Evolutionary conservation across 768 basidiomycete species (phyloP), one percentile per base, ranked within the genome.

Genomic region (Xanthoconium stramineum): DNA sequence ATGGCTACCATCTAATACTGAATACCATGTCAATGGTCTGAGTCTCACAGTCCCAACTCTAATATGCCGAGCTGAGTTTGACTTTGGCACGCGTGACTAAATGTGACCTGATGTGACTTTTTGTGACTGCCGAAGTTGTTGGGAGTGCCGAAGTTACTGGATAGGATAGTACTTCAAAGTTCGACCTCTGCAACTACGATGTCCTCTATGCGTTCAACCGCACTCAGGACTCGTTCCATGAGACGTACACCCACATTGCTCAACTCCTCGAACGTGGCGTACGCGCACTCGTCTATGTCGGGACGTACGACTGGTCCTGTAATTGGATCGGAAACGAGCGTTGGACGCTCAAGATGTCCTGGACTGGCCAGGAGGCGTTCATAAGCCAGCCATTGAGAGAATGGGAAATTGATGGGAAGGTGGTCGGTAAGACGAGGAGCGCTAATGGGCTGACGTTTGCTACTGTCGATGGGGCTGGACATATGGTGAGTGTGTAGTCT

Each of bases 231-330:
- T 49, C 79, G 24, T 55, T 68, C 44, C 71, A 66, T 48, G 47
- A 55, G 43, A 71, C 69, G 0, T 65, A 66, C 53, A 61, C 61
- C 29, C 77, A 81, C 53, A 64, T 80, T 58, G 67, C 76, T 19
- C 69, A 55, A 12, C 80, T 93, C 38, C 80, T 93, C 10, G 89
- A 93, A 56, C 37, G 37, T 38, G 37, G 37, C 14, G 14, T 38
- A 36, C 80, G 83, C 14, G 73, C 88, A 40, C 76, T 91, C 35
- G 82, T 86, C 43, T 88, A 88, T 57, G 83, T 83, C 4, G 86
- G 86, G 20, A 84, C 81, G 42, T 83, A 82, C 62, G 85, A 88
- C 65, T 87, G 85, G 85, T 85, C 85, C 62, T 89, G 86, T 67
- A 87, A 88, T 64, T 86, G 24, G 24, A 24, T 24, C 24, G 24